Evolutionary conservation across 257 asterid genomes (phyloP).

Genomic region (Solanum bulbocastanum): DNA sequence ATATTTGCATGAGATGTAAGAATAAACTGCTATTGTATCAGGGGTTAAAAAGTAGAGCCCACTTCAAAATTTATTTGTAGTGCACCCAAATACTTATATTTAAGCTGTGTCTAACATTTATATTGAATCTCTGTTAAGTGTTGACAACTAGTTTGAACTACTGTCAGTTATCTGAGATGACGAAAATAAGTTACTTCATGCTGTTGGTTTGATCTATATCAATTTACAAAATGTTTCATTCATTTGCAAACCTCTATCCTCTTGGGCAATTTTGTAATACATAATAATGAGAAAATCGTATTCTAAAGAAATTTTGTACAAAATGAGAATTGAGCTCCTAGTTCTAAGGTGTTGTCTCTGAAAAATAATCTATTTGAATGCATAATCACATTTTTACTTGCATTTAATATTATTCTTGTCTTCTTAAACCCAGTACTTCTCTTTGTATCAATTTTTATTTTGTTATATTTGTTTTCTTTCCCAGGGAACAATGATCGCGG

Average conservation of each 20-base stretch:
- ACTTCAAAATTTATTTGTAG: not conserved
- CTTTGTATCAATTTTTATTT: not conserved
- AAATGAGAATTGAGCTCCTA: not conserved
- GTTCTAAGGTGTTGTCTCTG: not conserved
- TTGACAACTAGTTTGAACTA: not conserved
- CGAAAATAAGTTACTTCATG: not conserved
- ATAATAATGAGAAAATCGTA: not conserved
- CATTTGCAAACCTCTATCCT: not conserved
- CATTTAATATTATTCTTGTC: not conserved
- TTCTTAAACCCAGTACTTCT: not conserved
- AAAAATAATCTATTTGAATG: not conserved
- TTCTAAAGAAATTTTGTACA: not conserved
- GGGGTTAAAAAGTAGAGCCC: not conserved
- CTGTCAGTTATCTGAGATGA: not conserved
- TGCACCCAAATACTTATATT: not conserved
- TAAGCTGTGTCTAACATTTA: not conserved
- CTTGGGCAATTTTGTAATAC: not conserved
- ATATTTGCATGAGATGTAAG: not conserved
- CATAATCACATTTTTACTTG: not conserved
- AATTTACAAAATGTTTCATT: not conserved
- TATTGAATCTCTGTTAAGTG: not conserved
- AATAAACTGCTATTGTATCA: not conserved
- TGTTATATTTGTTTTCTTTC: not conserved
- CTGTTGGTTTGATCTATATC: not conserved
- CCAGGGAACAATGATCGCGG: slow-evolving; percentile 76